phyloP scores from a whole-genome alignment of 768 basidiomycete genomes.

The Polyporus arcularius region DNA sequence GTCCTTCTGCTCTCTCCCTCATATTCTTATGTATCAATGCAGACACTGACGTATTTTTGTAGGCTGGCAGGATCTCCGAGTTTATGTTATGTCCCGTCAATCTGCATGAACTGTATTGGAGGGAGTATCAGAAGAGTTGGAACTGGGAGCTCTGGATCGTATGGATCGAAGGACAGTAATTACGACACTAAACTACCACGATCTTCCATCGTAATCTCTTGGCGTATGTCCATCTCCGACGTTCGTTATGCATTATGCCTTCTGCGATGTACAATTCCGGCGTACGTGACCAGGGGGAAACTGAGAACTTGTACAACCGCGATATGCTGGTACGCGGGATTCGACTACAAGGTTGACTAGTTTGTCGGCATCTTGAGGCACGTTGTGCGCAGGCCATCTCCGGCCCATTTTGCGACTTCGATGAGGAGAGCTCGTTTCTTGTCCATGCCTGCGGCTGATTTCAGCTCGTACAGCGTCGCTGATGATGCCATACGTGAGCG shows the following conservation, averaged over 20 bases:
- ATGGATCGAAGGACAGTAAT: conserved; percentile 11
- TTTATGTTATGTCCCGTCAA: conserved; percentile 78
- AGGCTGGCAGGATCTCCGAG: conserved; percentile 81
- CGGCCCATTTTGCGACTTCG: conserved; percentile 84
- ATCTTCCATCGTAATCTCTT: conserved; percentile 15
- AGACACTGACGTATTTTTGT: conserved; percentile 14
- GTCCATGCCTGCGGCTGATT: conserved; percentile 67
- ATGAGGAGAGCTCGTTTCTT: conserved; percentile 76
- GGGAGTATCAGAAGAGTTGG: neutral
- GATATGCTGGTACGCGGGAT: neutral
- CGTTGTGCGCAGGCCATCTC: conserved; percentile 74
- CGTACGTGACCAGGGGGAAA: neutral
- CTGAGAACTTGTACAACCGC: neutral
- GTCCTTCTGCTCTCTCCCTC: conserved; percentile 27
- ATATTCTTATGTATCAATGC: neutral
- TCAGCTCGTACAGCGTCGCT: conserved; percentile 86
- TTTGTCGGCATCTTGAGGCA: conserved; percentile 74
- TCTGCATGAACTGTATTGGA: conserved; percentile 40
- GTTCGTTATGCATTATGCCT: conserved; percentile 23
- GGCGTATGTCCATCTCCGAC: conserved; percentile 23
- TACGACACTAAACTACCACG: conserved; percentile 12
- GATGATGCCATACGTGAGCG: neutral
- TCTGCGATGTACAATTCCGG: neutral
- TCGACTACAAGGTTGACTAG: neutral
- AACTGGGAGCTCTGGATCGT: neutral